These are phyloP conservation scores for Blastobotrys serpentis DNA, from an alignment of 1,139 yeast genomes.

Conservation along the genomic window DNA sequence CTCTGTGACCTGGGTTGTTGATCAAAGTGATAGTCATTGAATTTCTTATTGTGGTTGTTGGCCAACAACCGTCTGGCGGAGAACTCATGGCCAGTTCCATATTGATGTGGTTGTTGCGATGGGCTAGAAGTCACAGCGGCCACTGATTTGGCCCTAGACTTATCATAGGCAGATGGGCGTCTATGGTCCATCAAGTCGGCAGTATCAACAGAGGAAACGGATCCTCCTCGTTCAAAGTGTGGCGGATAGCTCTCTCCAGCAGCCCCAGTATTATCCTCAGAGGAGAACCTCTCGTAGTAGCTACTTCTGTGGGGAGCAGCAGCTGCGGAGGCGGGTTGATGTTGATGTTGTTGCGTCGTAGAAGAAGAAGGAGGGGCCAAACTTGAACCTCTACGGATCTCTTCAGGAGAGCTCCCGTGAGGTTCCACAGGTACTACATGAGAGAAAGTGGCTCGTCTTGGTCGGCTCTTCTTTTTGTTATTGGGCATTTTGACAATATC, in stretches of 20 bases:
- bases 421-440: conserved; percentile 21
- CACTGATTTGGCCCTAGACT: not conserved
- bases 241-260: not conserved
- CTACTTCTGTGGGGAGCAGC: not conserved
- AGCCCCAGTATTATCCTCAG: not conserved
- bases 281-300: not conserved
- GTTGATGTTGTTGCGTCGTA: not conserved
- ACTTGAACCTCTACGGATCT: not conserved
- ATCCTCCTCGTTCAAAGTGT: conserved; percentile 7
- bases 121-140: not conserved
- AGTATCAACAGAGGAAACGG: conserved; percentile 15
- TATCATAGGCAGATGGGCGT: not conserved
- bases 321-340: not conserved
- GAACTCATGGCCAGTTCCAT: conserved; percentile 4
- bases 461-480: conserved; percentile 6
- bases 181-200: conserved; percentile 16
- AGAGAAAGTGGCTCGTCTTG: conserved; percentile 27
- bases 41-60: not conserved
- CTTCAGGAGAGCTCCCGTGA: not conserved
- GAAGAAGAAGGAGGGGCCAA: not conserved
- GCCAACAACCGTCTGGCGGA: conserved; percentile 2
- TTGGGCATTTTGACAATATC: conserved; percentile 1
- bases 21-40: not conserved
- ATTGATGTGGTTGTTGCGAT: not conserved
- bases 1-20: not conserved